Evolutionary conservation across 164 flowering plant species (phyloP).

Genomic region (Kalanchoe fedtschenkoi): DNA sequence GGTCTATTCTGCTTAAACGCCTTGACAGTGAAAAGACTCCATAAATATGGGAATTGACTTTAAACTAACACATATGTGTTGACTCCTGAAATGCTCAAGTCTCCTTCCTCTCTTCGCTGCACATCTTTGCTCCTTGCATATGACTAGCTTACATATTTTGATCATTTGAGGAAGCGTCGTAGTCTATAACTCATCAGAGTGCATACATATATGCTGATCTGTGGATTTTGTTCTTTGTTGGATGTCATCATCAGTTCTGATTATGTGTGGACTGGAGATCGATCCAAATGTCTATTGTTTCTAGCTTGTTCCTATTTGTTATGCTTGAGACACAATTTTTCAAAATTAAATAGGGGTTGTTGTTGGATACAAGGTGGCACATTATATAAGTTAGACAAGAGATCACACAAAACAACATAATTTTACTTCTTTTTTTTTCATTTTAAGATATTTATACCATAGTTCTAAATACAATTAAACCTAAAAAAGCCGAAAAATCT

Average conservation of each 20-base stretch:
- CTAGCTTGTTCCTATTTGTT: background rate
- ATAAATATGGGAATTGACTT: background rate
- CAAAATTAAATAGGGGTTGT: too few relatives aligned
- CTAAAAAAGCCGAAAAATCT: too few relatives aligned
- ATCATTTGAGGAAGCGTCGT: background rate
- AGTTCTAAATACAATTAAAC: too few relatives aligned
- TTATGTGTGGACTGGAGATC: background rate
- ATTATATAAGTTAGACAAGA: too few relatives aligned
- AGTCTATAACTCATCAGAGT: background rate
- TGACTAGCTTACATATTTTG: background rate
- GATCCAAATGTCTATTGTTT: background rate
- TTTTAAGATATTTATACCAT: too few relatives aligned
- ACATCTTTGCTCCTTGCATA: background rate
- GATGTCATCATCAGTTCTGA: background rate
- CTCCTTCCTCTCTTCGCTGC: background rate
- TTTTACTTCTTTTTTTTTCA: too few relatives aligned
- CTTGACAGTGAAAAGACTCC: background rate
- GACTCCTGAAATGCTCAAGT: background rate
- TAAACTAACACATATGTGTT: background rate
- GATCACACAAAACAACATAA: too few relatives aligned
- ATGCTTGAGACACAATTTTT: background rate
- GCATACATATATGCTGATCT: background rate
- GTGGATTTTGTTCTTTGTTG: background rate
- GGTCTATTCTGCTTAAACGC: constrained; percentile 1
- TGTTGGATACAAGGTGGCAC: too few relatives aligned